Evolutionary conservation across 2,329 filamentous ascomycete genomes (phyloP), one percentile per base, ranked within the genome.

Genomic region (Boeremia exigua): DNA sequence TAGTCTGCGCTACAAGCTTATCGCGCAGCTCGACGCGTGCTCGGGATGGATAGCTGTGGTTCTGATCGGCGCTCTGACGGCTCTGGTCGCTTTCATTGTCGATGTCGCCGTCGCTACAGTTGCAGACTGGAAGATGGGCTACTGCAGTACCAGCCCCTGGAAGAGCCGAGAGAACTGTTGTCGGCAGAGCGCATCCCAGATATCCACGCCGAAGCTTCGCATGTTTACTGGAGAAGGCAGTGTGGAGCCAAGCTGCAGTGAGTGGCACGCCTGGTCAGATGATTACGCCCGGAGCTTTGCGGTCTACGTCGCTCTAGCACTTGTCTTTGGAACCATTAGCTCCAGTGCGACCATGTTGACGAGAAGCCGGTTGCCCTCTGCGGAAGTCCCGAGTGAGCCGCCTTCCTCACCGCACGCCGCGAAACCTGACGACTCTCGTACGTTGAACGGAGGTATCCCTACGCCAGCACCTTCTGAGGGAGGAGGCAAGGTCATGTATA

Each of bases 91-190:
- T 5, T 85, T 83, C 59, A 54, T 81, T 0, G 83, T 86, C 17
- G 84, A 86, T 59, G 67, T 86, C 6, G 78, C 78, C 1, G 82
- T 81, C 52, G 82, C 81, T 8, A 84, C 82, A 2, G 75, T 84
- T 7, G 81, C 80, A 34, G 84, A 85, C 60, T 84, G 80, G 79
- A 86, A 86, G 67, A 68, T 79, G 10, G 84, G 84, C n/a, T 84
- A 83, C 59, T 86, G 84, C 70, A 71, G 58, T 6, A 65, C 58
- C 4, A 81, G 81, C 56, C 65, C 74, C 0, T 75, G 84, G 17
- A 68, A 77, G 32, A 82, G 77, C 38, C 74, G 79, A 28, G 81
- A 85, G 59, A 68, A 70, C n/a, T 86, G 83, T 66, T 86, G 82
- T 62, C 67, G 70, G 2, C 59, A 51, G 2, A 39, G 29, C n/a